Conservation (phyloP, 179 eudicot genomes). For the Spinacia oleracea region DNA sequence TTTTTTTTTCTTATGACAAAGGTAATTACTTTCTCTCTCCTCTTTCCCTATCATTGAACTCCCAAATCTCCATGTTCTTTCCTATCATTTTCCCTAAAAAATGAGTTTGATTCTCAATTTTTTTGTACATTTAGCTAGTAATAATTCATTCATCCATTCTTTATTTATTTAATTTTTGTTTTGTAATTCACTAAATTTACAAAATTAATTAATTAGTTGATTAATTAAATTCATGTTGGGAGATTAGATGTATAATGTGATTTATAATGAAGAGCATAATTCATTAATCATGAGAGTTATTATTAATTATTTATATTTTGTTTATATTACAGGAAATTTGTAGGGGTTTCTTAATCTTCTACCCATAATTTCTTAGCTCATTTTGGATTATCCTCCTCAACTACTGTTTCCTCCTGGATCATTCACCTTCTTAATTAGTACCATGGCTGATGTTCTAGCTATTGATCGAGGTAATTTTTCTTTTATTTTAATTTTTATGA, state of each 20-base stretch:
- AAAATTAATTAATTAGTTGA: neutral
- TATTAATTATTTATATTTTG: neutral
- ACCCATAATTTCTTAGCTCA: conserved; percentile 12
- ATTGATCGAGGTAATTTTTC: conserved; percentile 23
- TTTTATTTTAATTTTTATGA: neutral
- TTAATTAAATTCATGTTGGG: neutral
- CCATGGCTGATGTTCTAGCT: conserved; percentile 34
- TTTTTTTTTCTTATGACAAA: conserved; percentile 16
- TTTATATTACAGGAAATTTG: conserved; percentile 19
- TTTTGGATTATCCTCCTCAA: conserved; percentile 20
- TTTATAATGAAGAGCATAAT: conserved; percentile 3
- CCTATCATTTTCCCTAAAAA: conserved; percentile 4
- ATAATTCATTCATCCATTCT: conserved; percentile 19
- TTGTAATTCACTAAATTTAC: neutral
- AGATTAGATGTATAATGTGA: neutral
- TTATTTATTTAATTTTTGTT: neutral
- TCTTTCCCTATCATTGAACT: conserved; percentile 25
- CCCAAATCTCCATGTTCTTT: conserved; percentile 22
- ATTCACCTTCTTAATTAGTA: neutral
- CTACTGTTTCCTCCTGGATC: conserved; percentile 30
- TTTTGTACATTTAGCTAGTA: conserved; percentile 23
- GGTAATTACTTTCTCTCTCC: conserved; percentile 24
- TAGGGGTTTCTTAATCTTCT: conserved; percentile 37
- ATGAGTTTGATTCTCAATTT: conserved; percentile 33
- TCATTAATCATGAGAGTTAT: neutral